Base-by-base conservation (phyloP, 2,329 filamentous ascomycete genomes). In the Apiospora rasikravindrae region DNA sequence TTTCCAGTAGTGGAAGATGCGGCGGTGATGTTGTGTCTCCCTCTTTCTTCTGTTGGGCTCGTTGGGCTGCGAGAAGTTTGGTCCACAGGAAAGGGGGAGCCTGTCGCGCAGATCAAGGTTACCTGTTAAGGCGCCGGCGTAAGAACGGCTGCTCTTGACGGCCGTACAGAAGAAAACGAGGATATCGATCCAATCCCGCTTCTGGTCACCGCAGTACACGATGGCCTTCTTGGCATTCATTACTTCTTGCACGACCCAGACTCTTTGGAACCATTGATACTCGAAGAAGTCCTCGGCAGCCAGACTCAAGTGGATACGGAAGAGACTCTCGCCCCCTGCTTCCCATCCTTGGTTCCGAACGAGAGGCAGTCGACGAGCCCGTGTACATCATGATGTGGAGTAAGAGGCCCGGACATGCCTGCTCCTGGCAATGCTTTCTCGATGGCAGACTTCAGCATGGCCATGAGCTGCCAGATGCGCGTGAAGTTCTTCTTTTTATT, bases 211-310 rank as follows among this genome's bases (percentile, higher is more conserved):
- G 44, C 69, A 71, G 29, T 71, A 51, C 24, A 71, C 69, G 2
- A 67, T 37, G 4, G 44, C 57, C 57, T 24, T 49, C 29, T n/a
- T 71, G 33, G 69, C 69, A 22, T 71, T 71, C 69, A 71, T 71
- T 11, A 67, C 69, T 11, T 71, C 69, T 57, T 71, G 69, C 5
- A 71, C 45, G n/a, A 71, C 69, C 69, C 69, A 71, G 40, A 71
- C 69, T 44, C 69, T 29, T n/a, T 47, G 40, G 44, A 71, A 71
- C 69, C 69, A 71, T 22, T 5, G 57, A 40, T 37, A 71, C 57
- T 51, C 66, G 26, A 71, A 71, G 69, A 71, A 71, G 40, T 71
- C 57, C 29, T 47, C 42, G 19, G 66, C 51, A 44, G 66, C 66
- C 19, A 71, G 37, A 40, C 53, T 71, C 42, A 71, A 26, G 24